Evolutionary conservation across 2,329 filamentous ascomycete species (phyloP), one percentile per base, ranked within the genome.

Genomic region (Ophiostoma montium): DNA sequence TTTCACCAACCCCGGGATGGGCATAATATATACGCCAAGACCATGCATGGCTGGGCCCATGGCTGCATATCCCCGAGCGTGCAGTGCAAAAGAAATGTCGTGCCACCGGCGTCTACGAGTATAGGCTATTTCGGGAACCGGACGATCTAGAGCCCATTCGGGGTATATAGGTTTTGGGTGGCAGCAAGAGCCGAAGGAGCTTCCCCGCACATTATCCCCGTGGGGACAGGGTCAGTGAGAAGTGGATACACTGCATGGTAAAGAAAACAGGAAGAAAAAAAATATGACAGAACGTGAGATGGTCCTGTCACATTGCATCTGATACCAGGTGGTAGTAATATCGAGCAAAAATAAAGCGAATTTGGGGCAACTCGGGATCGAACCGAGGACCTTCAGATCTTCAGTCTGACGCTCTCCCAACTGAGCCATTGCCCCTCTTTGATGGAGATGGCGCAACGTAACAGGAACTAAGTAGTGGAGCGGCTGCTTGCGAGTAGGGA

Each of bases 331-430:
- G 23, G 4, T 4, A 27, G 23, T 4, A 27, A 27, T 27, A 27
- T 27, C 8, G 23, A 27, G 23, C 5, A 27, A 27, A 27, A 27
- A 27, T 5, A 8, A 27, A 27, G 23, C 23, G 8, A 4, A 27
- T 30, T 42, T 50, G 44, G 49, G 36, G 49, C 44, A 50, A 50
- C 49, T 47, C 49, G 49, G 49, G 49, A 50, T 50, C 49, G 49
- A 50, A 50, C 49, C 49, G 49, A 47, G 49, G 49, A 50, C 49
- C 49, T 50, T 50, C 49, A 50, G 49, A 50, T 50, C 48, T 50
- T 50, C 48, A 50, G 49, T 50, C 44, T 50, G 49, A 50, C 49
- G 44, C 44, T 50, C 49, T 50, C 49, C 49, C 49, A 50, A 50
- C 49, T 50, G 49, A 50, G 49, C 48, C 48, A 50, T 50, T 50